These are phyloP conservation scores for Cordyceps cateniannulata DNA, from an alignment of 2,329 filamentous ascomycete genomes.

Conservation along the genomic window DNA sequence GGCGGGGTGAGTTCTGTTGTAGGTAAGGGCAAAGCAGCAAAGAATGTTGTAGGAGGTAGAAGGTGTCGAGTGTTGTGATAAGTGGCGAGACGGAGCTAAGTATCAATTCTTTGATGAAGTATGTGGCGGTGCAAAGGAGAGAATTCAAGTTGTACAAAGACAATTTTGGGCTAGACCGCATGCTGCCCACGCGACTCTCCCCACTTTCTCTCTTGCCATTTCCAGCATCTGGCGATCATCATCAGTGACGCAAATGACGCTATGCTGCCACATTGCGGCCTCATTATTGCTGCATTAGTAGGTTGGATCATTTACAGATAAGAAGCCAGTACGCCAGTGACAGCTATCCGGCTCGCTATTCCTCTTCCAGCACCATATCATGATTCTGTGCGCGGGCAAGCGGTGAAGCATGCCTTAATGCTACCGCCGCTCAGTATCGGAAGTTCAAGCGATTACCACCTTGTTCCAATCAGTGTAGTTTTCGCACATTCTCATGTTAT, in stretches of 20 bases:
- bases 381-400: not conserved
- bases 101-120: not conserved
- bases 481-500: not conserved
- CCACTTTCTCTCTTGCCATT: constrained; percentile 2
- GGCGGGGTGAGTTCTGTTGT: not conserved
- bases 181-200: constrained; percentile 7
- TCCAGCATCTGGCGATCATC: not conserved
- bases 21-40: not conserved
- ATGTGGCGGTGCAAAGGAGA: not conserved
- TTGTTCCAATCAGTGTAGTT: not conserved
- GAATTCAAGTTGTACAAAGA: not conserved
- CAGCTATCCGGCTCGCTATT: not conserved
- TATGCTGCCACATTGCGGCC: not conserved
- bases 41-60: not conserved
- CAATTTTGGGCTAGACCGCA: not conserved
- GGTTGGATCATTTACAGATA: not conserved
- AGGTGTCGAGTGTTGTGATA: not conserved
- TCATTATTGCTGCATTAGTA: not conserved
- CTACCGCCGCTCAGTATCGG: not conserved
- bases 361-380: not conserved
- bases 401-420: not conserved
- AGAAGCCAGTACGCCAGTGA: not conserved
- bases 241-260: constrained; percentile 5
- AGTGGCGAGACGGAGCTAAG: not conserved
- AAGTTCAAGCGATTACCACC: not conserved